Base-by-base conservation (phyloP, 352 stramenopile species). In the Pythium plurisporium region DNA sequence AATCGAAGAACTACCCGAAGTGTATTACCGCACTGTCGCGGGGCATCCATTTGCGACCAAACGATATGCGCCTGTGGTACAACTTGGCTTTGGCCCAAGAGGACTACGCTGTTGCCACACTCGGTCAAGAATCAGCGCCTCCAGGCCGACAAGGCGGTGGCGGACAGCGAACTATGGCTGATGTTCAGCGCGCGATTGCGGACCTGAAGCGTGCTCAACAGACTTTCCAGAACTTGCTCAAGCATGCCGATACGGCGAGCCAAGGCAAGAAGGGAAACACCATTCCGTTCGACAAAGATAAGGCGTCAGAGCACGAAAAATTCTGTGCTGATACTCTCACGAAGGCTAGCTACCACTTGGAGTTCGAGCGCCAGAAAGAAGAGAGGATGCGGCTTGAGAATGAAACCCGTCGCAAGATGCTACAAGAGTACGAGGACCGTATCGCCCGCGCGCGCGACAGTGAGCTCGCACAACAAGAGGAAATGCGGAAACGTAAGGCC, bases 1-100 rank as follows among this genome's bases (percentile, higher is more conserved):
- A 94, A 63, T 86, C 82, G 17, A 95, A 95, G 63, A 86, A 92
- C 70, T 94, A 87, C 62, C 73, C 77, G n/a, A 87, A 86, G 57
- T 95, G 86, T 57, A 95, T 95, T 57, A 86, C 72, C 12, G 85
- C 86, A 26, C 66, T 95, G 22, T 89, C 86, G 5, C 79, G 79
- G 31, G 82, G 72, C 26, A 72, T 95, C 36, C 84, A 94, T 70
- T 72, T 95, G 57, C 70, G 79, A 9, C 86, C 86, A 7, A 83
- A 81, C 46, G 86, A 95, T 52, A 37, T 93, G 59, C 80, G 82
- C 7, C 56, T 95, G 1, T 94, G 76, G 80, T 95, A 95, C 64
- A 95, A 95, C 61, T 75, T 91, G 27, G 86, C 77, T 33, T 70
- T 95, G 0, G 84, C 86, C 1, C 84, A 93, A 49, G 86, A 95